phyloP scores from a whole-genome alignment of 1,284 basidiomycete species.

The Apiotrichum gracile region DNA sequence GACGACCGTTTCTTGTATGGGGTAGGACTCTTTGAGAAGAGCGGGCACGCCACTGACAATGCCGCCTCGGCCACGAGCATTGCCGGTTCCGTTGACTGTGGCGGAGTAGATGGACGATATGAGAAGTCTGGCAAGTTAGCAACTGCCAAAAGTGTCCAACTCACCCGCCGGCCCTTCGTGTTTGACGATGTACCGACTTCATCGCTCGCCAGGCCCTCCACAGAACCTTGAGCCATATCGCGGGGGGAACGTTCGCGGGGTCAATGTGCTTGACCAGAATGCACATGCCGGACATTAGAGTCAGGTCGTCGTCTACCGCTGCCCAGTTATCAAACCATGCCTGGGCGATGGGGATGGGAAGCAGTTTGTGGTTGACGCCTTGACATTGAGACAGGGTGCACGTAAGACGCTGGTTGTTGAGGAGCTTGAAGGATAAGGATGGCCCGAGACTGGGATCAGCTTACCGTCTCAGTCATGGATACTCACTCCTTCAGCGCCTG shows the following conservation, averaged over 20 bases:
- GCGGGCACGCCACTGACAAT: not conserved
- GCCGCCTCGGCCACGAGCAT: not conserved
- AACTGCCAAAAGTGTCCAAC: not conserved
- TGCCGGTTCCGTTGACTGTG: not conserved
- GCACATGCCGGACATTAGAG: slow-evolving; percentile 14
- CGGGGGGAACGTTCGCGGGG: not conserved
- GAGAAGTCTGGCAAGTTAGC: slow-evolving; percentile 8
- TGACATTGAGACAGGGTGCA: slow-evolving; percentile 11
- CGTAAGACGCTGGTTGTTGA: slow-evolving; percentile 4
- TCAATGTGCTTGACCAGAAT: slow-evolving; percentile 15
- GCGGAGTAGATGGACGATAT: slow-evolving; percentile 15
- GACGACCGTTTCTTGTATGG: slow-evolving; percentile 23
- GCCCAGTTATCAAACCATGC: not conserved
- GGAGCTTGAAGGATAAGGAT: slow-evolving; percentile 1
- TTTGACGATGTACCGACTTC: slow-evolving; percentile 14
- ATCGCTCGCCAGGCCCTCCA: slow-evolving; percentile 11
- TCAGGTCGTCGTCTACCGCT: slow-evolving; percentile 2
- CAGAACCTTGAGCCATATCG: slow-evolving; percentile 4
- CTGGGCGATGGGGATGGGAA: not conserved
- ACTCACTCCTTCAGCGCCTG: not conserved
- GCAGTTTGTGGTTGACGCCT: not conserved
- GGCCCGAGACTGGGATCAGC: slow-evolving; percentile 2
- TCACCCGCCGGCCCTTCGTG: slow-evolving; percentile 18
- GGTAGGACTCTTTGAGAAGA: not conserved
- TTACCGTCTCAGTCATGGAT: fast-evolving